Evolutionary conservation across 306 rosid genomes (phyloP), one percentile per base, ranked within the genome.

Genomic region (Alnus glutinosa): DNA sequence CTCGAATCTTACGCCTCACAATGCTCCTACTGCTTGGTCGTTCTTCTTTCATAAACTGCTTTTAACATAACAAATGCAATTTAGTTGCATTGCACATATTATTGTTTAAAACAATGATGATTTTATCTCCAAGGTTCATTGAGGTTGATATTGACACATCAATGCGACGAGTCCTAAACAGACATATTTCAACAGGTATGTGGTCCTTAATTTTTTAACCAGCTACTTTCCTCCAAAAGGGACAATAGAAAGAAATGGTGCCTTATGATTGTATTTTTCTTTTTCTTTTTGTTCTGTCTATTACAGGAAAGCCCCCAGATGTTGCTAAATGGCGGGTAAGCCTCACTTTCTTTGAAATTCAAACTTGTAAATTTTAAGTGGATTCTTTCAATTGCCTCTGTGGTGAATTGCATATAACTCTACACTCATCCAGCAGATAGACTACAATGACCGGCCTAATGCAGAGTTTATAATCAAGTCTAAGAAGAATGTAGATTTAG

Each of bases 161-260:
- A 49, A 91, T 95, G 98, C 89, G 89, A 50, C 90, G 98, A 74
- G 98, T 92, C 62, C 72, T 90, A 57, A 91, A 81, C 75, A 91
- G 98, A 88, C 98, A 95, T 64, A 85, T 92, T 83, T 88, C 90
- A 71, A 91, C 97, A 30, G 98, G 98, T 92, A 89, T 71, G 46
- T 59, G 30, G 51, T 73, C 67, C 52, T 9, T 28, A 49, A 50
- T 28, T 74, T 73, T 50, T 50, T 63, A 50, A 55, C 67, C 71
- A 44, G 23, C 82, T 82, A 11, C 71, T 46, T 70, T n/a, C 18
- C 51, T 46, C 44, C 12, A 18, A 71, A 68, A 55, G 34, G 50
- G 51, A 54, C 46, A 34, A 47, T 67, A 55, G 75, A 73, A 72
- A 62, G 37, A 54, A 70, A 50, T 71, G 44, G 57, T 34, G 3